Percentiles rank a stretch among this genome's conserved stretches.
These are phyloP conservation scores for Agrocybe chaxingu DNA, from an alignment of 768 basidiomycete species.

Conservation along the genomic window DNA sequence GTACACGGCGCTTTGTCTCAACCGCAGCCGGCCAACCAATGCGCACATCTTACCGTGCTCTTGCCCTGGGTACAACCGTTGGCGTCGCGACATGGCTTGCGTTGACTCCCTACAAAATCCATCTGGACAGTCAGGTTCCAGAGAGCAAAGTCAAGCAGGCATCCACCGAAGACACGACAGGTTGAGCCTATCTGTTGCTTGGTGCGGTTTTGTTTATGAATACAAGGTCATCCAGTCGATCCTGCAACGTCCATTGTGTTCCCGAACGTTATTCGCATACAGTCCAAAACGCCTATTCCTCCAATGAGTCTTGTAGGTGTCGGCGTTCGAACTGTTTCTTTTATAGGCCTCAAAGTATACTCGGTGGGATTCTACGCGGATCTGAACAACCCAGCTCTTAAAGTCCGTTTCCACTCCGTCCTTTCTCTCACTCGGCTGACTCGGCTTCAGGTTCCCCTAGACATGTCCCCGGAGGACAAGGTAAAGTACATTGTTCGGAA, in stretches of 20 bases:
- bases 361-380: conserved; percentile 90
- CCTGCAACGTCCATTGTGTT: conserved; percentile 73
- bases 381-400: conserved; percentile 58
- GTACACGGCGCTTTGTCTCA: conserved; percentile 15
- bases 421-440: background rate
- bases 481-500: conserved; percentile 64
- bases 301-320: conserved; percentile 73
- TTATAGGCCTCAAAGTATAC: conserved; percentile 86
- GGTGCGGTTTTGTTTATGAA: background rate
- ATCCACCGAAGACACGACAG: conserved; percentile 21
- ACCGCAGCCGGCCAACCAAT: conserved; percentile 12
- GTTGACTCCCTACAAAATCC: conserved; percentile 26
- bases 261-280: conserved; percentile 61
- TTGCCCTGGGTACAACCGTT: conserved; percentile 31
- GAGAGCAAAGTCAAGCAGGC: conserved; percentile 3
- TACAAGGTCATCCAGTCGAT: conserved; percentile 45
- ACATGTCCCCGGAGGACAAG: conserved; percentile 66
- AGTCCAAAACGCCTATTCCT: conserved; percentile 60
- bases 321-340: conserved; percentile 87
- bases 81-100: conserved; percentile 17
- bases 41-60: conserved; percentile 13
- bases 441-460: conserved; percentile 43
- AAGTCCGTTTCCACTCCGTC: conserved; percentile 32
- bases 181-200: conserved; percentile 13
- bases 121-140: conserved; percentile 35